Conservation (phyloP, 2,329 filamentous ascomycete genomes). For the Fusarium nygamai region DNA sequence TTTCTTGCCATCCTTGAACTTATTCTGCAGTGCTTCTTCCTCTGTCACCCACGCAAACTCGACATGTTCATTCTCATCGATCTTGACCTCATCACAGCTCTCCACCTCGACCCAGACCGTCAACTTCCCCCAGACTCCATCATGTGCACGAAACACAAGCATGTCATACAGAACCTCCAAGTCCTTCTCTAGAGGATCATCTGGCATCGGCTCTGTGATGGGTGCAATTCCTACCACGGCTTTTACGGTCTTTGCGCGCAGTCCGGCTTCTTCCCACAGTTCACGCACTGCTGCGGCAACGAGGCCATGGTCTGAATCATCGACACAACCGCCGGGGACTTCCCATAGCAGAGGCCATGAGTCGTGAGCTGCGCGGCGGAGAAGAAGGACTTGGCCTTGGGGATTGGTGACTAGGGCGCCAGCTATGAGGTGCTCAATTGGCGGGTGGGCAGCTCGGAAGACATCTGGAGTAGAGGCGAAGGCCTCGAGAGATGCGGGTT, state of each 20-base stretch:
- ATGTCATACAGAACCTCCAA: slow-evolving; percentile 37
- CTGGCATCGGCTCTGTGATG: background rate
- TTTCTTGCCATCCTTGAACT: slow-evolving; percentile 39
- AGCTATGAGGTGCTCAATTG: slow-evolving; percentile 39
- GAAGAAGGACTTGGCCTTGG: slow-evolving; percentile 33
- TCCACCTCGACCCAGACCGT: slow-evolving; percentile 45
- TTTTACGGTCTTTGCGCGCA: slow-evolving; percentile 45
- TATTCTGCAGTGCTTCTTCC: slow-evolving; percentile 45
- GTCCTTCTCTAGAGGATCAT: slow-evolving; percentile 30
- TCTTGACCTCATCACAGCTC: slow-evolving; percentile 37
- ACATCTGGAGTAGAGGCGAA: slow-evolving; percentile 20
- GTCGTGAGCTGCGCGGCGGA: slow-evolving; percentile 42
- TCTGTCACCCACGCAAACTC: slow-evolving; percentile 53
- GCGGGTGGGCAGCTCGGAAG: slow-evolving; percentile 32
- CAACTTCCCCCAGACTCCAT: slow-evolving; percentile 45
- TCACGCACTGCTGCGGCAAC: slow-evolving; percentile 52
- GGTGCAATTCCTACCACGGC: slow-evolving; percentile 28
- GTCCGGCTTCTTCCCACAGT: slow-evolving; percentile 57
- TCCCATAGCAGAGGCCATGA: slow-evolving; percentile 44
- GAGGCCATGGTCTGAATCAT: slow-evolving; percentile 31
- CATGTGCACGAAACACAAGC: slow-evolving; percentile 39
- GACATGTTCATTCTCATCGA: slow-evolving; percentile 52
- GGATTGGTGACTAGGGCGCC: slow-evolving; percentile 38
- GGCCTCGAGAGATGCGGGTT: slow-evolving; percentile 23
- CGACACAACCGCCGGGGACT: slow-evolving; percentile 40